phyloP scores from a whole-genome alignment of 106 monocot species.

The Dendrobium catenatum region DNA sequence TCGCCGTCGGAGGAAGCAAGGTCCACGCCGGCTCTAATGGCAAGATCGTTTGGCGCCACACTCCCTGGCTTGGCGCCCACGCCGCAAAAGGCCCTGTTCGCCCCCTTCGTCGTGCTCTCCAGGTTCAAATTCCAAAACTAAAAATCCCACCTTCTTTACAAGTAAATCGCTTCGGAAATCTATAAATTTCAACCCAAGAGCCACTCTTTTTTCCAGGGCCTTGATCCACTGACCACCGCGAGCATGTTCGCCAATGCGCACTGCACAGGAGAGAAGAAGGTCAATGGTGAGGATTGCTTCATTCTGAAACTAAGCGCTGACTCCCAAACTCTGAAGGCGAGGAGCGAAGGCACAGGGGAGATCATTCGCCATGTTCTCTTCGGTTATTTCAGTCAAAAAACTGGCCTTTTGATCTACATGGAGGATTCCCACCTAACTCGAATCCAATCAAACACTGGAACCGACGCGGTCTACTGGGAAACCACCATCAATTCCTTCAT shows the following conservation, averaged over 20 bases:
- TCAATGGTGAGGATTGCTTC: slow-evolving; percentile 16
- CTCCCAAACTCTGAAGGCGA: not conserved
- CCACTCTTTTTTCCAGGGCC: not conserved
- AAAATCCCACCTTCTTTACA: not conserved
- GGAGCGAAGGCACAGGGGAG: slow-evolving; percentile 11
- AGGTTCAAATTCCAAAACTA: slow-evolving; percentile 32
- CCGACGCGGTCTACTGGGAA: slow-evolving; percentile 15
- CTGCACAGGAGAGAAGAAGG: slow-evolving; percentile 9
- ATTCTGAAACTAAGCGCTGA: slow-evolving; percentile 13
- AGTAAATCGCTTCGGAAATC: no score
- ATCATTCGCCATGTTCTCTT: slow-evolving; percentile 14
- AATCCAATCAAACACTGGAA: slow-evolving; percentile 7
- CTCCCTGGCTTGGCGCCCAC: slow-evolving; percentile 95
- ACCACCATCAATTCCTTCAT: slow-evolving; percentile 17
- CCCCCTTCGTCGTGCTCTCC: slow-evolving; percentile 85
- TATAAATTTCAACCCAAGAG: no score
- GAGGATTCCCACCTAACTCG: slow-evolving; percentile 17
- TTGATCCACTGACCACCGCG: slow-evolving; percentile 7
- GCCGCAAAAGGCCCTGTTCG: slow-evolving; percentile 94
- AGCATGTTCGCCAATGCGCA: not conserved
- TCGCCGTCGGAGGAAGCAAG: slow-evolving; percentile 92
- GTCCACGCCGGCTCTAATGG: slow-evolving; percentile 94
- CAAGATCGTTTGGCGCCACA: slow-evolving; percentile 90
- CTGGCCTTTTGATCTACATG: slow-evolving; percentile 11
- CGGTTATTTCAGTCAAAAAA: slow-evolving; percentile 18